Evolutionary conservation across 1,284 basidiomycete species (phyloP).

Genomic region (Microbotryum violaceum): DNA sequence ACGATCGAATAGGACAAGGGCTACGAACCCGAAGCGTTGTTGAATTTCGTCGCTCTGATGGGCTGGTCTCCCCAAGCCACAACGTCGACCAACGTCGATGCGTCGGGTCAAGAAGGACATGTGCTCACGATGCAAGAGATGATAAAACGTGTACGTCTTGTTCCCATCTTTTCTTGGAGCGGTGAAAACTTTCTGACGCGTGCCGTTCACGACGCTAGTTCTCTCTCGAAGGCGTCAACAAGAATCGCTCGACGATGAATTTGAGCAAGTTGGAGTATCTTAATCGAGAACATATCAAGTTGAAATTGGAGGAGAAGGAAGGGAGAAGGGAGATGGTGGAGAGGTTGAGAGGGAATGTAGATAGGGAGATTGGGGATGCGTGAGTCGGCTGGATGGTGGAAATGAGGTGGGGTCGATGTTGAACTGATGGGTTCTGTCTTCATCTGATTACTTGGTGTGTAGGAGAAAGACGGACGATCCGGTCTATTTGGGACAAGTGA

Average conservation of each 20-base stretch:
- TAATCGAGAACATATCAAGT: slow-evolving; percentile 66
- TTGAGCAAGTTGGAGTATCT: slow-evolving; percentile 62
- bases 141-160: slow-evolving; percentile 50
- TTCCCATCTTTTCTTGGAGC: background rate
- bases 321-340: slow-evolving; percentile 16
- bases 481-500: slow-evolving; percentile 10
- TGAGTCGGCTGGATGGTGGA: background rate
- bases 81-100: background rate
- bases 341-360: slow-evolving; percentile 11
- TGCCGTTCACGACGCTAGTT: slow-evolving; percentile 47
- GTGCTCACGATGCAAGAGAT: slow-evolving; percentile 57
- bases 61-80: slow-evolving; percentile 64
- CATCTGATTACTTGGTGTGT: too few relatives aligned
- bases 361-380: slow-evolving; percentile 3
- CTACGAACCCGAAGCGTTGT: slow-evolving; percentile 80
- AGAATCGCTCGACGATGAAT: slow-evolving; percentile 65
- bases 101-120: slow-evolving; percentile 42
- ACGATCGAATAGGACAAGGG: slow-evolving; percentile 48
- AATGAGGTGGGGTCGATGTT: background rate
- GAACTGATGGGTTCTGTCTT: too few relatives aligned
- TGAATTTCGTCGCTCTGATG: slow-evolving; percentile 88
- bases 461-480: background rate
- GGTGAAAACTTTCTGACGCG: too few relatives aligned
- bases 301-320: slow-evolving; percentile 29
- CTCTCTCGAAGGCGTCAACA: slow-evolving; percentile 61